Conservation (phyloP, 805 yeast genomes). For the Saturnispora quitensis region DNA sequence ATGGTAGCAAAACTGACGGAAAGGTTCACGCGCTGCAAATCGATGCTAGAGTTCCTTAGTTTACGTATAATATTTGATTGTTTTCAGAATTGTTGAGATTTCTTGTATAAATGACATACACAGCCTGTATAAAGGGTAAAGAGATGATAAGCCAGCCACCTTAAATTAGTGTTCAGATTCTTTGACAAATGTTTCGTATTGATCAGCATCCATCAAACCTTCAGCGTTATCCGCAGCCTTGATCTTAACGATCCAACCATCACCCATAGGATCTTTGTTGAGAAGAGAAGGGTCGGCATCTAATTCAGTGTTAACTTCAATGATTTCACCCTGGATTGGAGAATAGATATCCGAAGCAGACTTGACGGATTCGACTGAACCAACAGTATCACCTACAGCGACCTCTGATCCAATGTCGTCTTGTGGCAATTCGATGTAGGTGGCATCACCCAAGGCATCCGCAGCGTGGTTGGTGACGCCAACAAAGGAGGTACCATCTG, state of each 20-base stretch:
- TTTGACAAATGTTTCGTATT: constrained; percentile 49
- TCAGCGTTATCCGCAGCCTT: constrained; percentile 38
- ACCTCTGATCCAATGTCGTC: constrained; percentile 23
- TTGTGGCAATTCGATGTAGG: constrained; percentile 81
- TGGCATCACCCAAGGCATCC: constrained; percentile 94
- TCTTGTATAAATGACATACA: background rate
- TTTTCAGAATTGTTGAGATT: background rate
- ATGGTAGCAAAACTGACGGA: constrained; percentile 38
- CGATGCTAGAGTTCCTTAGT: constrained; percentile 60
- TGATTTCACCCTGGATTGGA: constrained; percentile 71
- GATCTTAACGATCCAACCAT: constrained; percentile 86
- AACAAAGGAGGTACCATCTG: constrained; percentile 71
- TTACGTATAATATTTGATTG: constrained; percentile 3
- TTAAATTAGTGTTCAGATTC: constrained; percentile 34
- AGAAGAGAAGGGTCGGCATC: constrained; percentile 67
- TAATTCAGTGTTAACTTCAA: constrained; percentile 61
- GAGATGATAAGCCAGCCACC: background rate
- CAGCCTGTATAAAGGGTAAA: background rate
- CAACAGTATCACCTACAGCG: constrained; percentile 75
- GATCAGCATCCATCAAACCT: constrained; percentile 44
- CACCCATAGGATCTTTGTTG: constrained; percentile 86
- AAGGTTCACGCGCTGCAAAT: constrained; percentile 78
- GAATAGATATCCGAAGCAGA: constrained; percentile 88
- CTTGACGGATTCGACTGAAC: constrained; percentile 92
- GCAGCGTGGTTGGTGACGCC: constrained; percentile 95